Percentiles rank a stretch among this genome's conserved stretches.
phyloP scores from a whole-genome alignment of 2,329 filamentous ascomycete species.

The Diaporthe eres region DNA sequence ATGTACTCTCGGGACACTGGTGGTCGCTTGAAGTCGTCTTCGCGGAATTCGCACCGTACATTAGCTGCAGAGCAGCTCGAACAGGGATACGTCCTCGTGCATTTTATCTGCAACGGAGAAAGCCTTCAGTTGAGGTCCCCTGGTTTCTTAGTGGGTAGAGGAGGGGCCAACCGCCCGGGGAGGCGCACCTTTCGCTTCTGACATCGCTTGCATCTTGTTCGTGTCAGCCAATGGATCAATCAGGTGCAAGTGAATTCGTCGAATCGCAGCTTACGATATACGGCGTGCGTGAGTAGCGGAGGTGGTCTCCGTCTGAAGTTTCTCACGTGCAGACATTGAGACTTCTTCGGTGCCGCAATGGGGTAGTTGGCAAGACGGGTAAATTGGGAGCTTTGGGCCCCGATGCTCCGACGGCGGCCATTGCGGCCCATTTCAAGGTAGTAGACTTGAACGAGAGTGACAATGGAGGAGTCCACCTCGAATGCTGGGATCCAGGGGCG shows the following conservation, averaged over 20 bases:
- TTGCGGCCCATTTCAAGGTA: neutral
- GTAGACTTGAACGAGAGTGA: neutral
- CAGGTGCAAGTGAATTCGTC: too few species aligned
- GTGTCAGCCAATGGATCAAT: neutral
- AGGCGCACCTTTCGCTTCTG: constrained; percentile 16
- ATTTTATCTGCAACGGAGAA: constrained; percentile 40
- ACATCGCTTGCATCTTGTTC: constrained; percentile 21
- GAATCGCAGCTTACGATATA: constrained; percentile 6
- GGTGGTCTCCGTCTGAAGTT: neutral
- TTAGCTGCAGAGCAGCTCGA: constrained; percentile 40
- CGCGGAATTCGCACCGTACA: constrained; percentile 42
- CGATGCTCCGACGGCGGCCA: neutral
- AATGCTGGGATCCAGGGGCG: neutral
- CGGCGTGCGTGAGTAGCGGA: neutral
- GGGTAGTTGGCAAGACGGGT: neutral
- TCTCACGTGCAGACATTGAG: constrained; percentile 1
- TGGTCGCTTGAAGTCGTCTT: constrained; percentile 41
- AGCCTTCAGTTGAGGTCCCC: neutral
- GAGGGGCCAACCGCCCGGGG: neutral
- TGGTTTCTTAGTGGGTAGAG: neutral
- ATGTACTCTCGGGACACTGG: constrained; percentile 42
- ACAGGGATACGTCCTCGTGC: constrained; percentile 43
- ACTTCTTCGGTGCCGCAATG: neutral
- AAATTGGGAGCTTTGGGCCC: neutral
- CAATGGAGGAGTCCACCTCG: neutral